Conservation (phyloP, 768 basidiomycete species). For the Tulasnella sp. region DNA sequence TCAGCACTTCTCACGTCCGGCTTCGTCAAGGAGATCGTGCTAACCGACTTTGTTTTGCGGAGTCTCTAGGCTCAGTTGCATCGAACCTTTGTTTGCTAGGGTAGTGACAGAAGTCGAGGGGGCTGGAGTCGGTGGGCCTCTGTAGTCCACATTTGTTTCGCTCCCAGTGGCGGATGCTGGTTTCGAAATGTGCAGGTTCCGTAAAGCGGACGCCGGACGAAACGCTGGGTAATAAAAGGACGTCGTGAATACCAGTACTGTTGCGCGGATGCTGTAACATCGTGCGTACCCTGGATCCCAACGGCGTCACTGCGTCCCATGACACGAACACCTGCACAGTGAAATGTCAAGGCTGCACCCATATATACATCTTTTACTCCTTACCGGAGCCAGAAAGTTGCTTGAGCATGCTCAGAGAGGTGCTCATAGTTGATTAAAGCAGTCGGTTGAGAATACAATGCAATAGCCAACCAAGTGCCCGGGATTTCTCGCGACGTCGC, state of each 20-base stretch:
- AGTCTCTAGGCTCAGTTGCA: conserved; percentile 74
- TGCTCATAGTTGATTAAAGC: no score
- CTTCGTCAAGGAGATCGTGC: background rate
- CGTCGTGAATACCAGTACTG: no score
- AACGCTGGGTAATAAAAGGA: background rate
- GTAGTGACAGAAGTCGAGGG: background rate
- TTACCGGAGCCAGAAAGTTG: no score
- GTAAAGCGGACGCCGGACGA: background rate
- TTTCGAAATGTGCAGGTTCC: conserved; percentile 1
- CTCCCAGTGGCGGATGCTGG: background rate
- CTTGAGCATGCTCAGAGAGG: no score
- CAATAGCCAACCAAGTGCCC: no score
- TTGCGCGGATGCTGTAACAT: no score
- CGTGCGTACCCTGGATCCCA: background rate
- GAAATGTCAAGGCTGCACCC: background rate
- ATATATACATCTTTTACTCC: no score
- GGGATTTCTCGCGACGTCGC: no score
- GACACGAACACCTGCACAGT: background rate
- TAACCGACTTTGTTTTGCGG: conserved; percentile 82
- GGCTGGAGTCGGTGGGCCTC: conserved; percentile 2
- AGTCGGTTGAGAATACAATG: no score
- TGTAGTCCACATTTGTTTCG: conserved; percentile 12
- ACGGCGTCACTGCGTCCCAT: background rate
- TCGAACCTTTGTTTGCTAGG: conserved; percentile 65
- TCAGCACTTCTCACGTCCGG: background rate